phyloP scores from a whole-genome alignment of 2,329 filamentous ascomycete genomes.

The Metarhizium rileyi region DNA sequence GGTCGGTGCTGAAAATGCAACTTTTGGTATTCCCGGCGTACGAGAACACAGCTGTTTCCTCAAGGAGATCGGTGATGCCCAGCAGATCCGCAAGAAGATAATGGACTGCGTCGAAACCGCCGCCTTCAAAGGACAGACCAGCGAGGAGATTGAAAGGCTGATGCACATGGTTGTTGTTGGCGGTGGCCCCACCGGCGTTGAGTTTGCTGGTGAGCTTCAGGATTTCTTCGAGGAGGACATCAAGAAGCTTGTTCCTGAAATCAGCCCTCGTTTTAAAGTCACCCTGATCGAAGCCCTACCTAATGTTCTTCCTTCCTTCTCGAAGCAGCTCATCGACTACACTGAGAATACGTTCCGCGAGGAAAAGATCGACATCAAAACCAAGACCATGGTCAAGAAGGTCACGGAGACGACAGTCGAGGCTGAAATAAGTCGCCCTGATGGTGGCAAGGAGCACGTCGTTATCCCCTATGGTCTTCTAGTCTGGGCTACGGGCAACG shows the following conservation, averaged over 20 bases:
- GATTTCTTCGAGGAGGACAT: conserved; percentile 99
- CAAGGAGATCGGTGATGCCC: conserved; percentile 95
- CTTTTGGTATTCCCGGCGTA: conserved; percentile 94
- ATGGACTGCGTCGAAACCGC: conserved; percentile 99
- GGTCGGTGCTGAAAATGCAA: conserved; percentile 96
- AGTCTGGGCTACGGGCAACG: conserved; percentile 97
- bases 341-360: conserved; percentile 99
- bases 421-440: conserved; percentile 71
- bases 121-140: conserved; percentile 89
- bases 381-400: conserved; percentile 98
- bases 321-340: conserved; percentile 98
- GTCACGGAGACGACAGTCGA: conserved; percentile 90
- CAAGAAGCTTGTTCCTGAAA: conserved; percentile 95
- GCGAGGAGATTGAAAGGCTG: conserved; percentile 83
- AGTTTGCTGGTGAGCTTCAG: conserved; percentile 96
- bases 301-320: conserved; percentile 95
- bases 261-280: conserved; percentile 90
- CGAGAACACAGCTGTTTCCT: conserved; percentile 94
- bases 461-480: conserved; percentile 88
- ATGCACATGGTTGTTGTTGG: conserved; percentile 96
- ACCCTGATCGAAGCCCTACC: conserved; percentile 95
- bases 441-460: conserved; percentile 74
- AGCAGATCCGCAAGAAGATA: conserved; percentile 94
- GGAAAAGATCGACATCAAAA: conserved; percentile 94
- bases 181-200: conserved; percentile 91